Evolutionary conservation across 306 rosid genomes (phyloP).

Genomic region (Vicia villosa): DNA sequence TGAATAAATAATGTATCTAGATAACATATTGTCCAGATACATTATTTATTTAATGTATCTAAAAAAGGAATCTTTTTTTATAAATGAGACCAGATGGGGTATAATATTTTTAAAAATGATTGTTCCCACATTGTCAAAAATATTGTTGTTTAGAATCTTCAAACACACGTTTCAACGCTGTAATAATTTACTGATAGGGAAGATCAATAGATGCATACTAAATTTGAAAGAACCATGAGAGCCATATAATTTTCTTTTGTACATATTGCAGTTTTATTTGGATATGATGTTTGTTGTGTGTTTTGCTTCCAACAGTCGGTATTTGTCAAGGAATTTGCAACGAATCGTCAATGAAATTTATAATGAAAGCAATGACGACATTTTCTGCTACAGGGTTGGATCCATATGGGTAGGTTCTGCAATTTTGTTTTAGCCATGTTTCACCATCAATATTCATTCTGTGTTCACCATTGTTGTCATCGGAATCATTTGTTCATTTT

Average conservation of each 20-base stretch:
- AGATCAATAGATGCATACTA: conserved; percentile 11
- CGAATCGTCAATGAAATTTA: conserved; percentile 83
- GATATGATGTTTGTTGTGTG: conserved; percentile 97
- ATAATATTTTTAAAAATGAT: conserved; percentile 9
- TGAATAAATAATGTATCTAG: too few species aligned
- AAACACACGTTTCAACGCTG: neutral
- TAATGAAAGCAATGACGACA: conserved; percentile 86
- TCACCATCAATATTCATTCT: conserved; percentile 4
- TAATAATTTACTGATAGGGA: conserved; percentile 15
- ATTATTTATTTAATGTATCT: too few species aligned
- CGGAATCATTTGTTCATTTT: neutral
- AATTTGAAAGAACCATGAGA: conserved; percentile 8
- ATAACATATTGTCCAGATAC: too few species aligned
- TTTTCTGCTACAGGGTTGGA: conserved; percentile 92
- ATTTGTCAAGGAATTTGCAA: conserved; percentile 83
- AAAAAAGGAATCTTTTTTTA: too few species aligned
- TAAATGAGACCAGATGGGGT: too few species aligned
- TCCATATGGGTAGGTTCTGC: conserved; percentile 67
- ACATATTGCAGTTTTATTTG: conserved; percentile 83
- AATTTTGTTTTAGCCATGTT: neutral
- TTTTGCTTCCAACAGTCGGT: conserved; percentile 94
- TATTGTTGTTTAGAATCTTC: conserved; percentile 15
- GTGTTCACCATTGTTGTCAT: neutral
- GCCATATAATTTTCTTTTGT: conserved; percentile 28
- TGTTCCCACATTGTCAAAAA: neutral